Conservation (phyloP, 352 stramenopile genomes). For the Aphanomyces stellatus region DNA sequence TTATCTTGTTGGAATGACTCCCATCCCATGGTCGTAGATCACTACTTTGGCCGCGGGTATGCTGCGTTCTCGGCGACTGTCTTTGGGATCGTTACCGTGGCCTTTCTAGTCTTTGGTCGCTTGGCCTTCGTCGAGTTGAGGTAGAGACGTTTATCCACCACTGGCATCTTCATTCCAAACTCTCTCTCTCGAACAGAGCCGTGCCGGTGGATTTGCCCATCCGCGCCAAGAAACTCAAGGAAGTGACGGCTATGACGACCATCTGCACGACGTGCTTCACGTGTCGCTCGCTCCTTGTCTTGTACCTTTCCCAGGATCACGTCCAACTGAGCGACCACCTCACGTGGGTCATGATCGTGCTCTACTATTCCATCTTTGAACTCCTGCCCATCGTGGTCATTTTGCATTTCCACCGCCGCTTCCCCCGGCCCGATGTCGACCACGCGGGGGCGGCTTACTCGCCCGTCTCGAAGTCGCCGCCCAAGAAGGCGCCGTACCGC, state of each 20-base stretch:
- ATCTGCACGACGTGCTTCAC: constrained; percentile 82
- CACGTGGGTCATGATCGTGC: constrained; percentile 70
- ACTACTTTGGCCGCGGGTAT: constrained; percentile 19
- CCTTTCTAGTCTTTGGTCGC: constrained; percentile 67
- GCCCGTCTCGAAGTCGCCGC: background rate
- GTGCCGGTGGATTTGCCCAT: constrained; percentile 77
- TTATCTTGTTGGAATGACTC: background rate
- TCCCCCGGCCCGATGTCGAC: constrained; percentile 31
- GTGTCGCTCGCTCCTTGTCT: constrained; percentile 52
- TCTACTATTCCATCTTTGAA: constrained; percentile 77
- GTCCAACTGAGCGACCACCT: constrained; percentile 62
- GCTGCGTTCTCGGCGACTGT: constrained; percentile 24
- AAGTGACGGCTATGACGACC: constrained; percentile 66
- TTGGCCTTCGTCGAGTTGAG: constrained; percentile 75
- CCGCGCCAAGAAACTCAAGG: constrained; percentile 74
- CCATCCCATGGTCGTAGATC: background rate
- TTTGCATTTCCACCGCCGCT: constrained; percentile 75
- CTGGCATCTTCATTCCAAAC: background rate
- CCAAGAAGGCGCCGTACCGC: constrained; percentile 8
- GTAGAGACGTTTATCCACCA: constrained; percentile 23
- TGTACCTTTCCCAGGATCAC: constrained; percentile 59
- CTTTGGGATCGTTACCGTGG: constrained; percentile 61
- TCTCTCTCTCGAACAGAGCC: constrained; percentile 29
- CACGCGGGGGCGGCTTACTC: background rate
- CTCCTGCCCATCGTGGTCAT: constrained; percentile 67